A percentile compares a stretch with the other conserved stretches of the same genome.
phyloP scores from a whole-genome alignment of 1,284 basidiomycete species.

The Rhodotorula sp. region DNA sequence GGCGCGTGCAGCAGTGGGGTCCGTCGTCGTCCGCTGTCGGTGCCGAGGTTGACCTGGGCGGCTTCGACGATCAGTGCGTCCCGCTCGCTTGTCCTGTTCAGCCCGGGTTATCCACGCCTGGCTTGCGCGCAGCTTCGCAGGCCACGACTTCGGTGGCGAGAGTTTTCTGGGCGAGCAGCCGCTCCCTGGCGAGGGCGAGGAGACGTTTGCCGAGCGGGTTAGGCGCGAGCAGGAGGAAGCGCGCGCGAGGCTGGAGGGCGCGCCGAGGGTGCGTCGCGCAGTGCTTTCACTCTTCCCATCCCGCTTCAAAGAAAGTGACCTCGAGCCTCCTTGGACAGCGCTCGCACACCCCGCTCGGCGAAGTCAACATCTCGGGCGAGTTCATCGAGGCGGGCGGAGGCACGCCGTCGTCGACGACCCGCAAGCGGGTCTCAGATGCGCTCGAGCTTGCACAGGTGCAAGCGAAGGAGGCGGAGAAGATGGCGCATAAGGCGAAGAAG shows the following conservation, averaged over 20 bases:
- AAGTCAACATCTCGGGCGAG: not conserved
- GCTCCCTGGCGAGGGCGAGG: not conserved
- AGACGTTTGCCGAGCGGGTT: slow-evolving; percentile 9
- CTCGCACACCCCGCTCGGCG: slow-evolving; percentile 8
- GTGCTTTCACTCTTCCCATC: too few species aligned
- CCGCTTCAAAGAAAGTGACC: too few species aligned
- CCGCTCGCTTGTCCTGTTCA: fast-evolving
- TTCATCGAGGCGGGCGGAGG: not conserved
- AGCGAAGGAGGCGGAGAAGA: not conserved
- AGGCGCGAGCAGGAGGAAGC: slow-evolving; percentile 20
- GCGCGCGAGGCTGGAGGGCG: not conserved
- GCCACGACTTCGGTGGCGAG: slow-evolving; percentile 23
- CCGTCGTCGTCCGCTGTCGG: slow-evolving; percentile 19
- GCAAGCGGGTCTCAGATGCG: slow-evolving; percentile 23
- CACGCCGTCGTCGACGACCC: slow-evolving; percentile 16
- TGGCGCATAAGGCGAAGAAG: slow-evolving; percentile 8
- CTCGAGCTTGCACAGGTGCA: slow-evolving; percentile 5
- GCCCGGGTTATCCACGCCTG: not conserved
- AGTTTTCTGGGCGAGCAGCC: not conserved
- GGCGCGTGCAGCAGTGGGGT: not conserved
- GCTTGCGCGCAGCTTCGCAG: slow-evolving; percentile 7
- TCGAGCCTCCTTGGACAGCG: not conserved
- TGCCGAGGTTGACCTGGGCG: slow-evolving; percentile 4
- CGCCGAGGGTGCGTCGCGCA: not conserved
- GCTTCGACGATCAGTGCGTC: slow-evolving; percentile 19